Percentiles rank a stretch among this genome's conserved stretches.
Evolutionary conservation across 768 basidiomycete species (phyloP).

Genomic region (Russula emetica): DNA sequence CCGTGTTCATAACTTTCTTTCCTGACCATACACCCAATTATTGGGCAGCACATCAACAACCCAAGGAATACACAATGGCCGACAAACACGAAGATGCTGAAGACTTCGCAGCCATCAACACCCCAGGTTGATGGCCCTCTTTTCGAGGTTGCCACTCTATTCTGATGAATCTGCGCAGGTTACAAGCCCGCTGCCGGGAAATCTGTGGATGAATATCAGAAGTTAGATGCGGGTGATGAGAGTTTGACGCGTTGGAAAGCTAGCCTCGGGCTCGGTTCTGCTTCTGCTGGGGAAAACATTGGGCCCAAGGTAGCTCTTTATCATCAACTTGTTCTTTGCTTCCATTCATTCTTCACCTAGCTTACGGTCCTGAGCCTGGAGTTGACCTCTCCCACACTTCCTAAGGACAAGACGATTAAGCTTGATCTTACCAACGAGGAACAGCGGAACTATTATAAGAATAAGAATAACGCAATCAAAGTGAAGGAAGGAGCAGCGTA

Average conservation of each 20-base stretch:
- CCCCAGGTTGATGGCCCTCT: constrained; percentile 51
- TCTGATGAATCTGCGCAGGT: constrained; percentile 41
- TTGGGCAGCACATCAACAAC: neutral
- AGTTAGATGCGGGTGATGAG: constrained; percentile 87
- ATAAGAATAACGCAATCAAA: constrained; percentile 71
- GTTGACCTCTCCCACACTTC: constrained; percentile 69
- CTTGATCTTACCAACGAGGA: constrained; percentile 60
- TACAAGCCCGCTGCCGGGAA: constrained; percentile 71
- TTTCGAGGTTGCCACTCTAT: neutral
- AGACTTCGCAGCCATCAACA: constrained; percentile 61
- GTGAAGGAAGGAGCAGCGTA: constrained; percentile 90
- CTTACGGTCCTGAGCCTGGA: constrained; percentile 72
- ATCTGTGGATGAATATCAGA: constrained; percentile 74
- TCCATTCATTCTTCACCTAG: constrained; percentile 36
- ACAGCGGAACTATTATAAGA: constrained; percentile 56
- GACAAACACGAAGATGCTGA: constrained; percentile 54
- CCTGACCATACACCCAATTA: constrained; percentile 2
- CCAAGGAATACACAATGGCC: constrained; percentile 7
- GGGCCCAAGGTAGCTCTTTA: constrained; percentile 60
- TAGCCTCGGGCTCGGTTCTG: constrained; percentile 75
- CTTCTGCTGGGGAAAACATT: constrained; percentile 35
- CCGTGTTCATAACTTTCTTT: neutral
- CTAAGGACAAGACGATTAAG: constrained; percentile 52
- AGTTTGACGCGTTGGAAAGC: constrained; percentile 95
- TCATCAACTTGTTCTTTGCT: neutral